phyloP scores from a whole-genome alignment of 371 early-diverging fungal genomes.

The Apophysomyces sp. region DNA sequence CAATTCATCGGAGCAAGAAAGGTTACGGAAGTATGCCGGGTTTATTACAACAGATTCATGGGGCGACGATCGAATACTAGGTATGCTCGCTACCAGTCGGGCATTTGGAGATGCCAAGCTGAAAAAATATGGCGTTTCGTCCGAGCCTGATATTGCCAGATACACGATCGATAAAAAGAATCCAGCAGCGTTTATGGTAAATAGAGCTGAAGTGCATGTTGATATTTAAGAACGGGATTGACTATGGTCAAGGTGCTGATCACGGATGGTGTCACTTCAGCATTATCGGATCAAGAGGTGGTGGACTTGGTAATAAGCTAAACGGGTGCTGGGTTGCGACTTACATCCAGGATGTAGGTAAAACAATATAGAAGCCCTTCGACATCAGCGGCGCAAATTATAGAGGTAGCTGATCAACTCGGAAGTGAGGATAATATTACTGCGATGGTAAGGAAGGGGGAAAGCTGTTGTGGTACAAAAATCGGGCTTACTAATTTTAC shows the following conservation, averaged over 20 bases:
- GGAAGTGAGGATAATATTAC: conserved; percentile 81
- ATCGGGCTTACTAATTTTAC: background rate
- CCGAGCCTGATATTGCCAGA: conserved; percentile 71
- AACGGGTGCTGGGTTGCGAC: background rate
- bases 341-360: conserved; percentile 23
- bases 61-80: conserved; percentile 76
- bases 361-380: conserved; percentile 60
- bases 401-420: conserved; percentile 70
- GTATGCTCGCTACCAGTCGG: conserved; percentile 69
- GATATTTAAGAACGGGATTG: background rate
- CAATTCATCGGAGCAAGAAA: conserved; percentile 52
- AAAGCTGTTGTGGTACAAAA: background rate
- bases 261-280: conserved; percentile 75
- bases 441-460: conserved; percentile 47
- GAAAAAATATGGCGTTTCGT: conserved; percentile 73
- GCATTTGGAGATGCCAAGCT: conserved; percentile 73
- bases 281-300: conserved; percentile 79
- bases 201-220: background rate
- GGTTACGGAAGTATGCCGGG: conserved; percentile 61
- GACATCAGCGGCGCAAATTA: conserved; percentile 56
- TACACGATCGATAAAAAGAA: conserved; percentile 31
- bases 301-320: conserved; percentile 62
- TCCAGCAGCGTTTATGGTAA: conserved; percentile 49
- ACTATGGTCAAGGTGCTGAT: conserved; percentile 42
- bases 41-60: conserved; percentile 73